phyloP scores from a whole-genome alignment of 1,139 yeast species.

The Spathaspora jeffriesii region DNA sequence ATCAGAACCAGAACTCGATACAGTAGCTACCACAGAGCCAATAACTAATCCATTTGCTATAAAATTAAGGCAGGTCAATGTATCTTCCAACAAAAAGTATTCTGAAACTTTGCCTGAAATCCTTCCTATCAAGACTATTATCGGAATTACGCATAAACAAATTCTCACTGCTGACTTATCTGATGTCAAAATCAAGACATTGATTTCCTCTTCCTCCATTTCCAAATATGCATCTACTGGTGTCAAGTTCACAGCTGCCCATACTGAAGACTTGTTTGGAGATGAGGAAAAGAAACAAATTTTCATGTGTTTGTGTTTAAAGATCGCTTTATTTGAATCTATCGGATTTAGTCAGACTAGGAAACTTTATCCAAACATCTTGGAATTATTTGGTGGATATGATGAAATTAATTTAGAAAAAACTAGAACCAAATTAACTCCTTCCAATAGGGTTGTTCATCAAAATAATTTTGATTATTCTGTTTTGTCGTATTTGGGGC shows the following conservation, averaged over 20 bases:
- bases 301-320: conserved; percentile 34
- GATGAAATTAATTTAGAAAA: conserved; percentile 35
- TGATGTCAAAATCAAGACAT: conserved; percentile 44
- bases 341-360: conserved; percentile 34
- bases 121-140: conserved; percentile 38
- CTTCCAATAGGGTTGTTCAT: conserved; percentile 34
- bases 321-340: conserved; percentile 42
- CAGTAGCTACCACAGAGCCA: background rate
- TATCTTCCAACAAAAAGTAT: conserved; percentile 26
- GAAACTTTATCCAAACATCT: conserved; percentile 26
- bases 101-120: conserved; percentile 35
- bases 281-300: conserved; percentile 23
- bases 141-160: conserved; percentile 41
- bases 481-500: conserved; percentile 41
- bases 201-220: conserved; percentile 30
- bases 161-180: conserved; percentile 31
- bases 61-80: conserved; percentile 31
- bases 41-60: conserved; percentile 26
- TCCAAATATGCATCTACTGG: conserved; percentile 33
- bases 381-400: conserved; percentile 31
- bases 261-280: conserved; percentile 27
- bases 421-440: conserved; percentile 37
- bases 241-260: conserved; percentile 27
- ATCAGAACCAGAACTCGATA: background rate
- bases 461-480: conserved; percentile 42